Base-by-base conservation (phyloP, 352 stramenopile species). In the Pythium biforme region DNA sequence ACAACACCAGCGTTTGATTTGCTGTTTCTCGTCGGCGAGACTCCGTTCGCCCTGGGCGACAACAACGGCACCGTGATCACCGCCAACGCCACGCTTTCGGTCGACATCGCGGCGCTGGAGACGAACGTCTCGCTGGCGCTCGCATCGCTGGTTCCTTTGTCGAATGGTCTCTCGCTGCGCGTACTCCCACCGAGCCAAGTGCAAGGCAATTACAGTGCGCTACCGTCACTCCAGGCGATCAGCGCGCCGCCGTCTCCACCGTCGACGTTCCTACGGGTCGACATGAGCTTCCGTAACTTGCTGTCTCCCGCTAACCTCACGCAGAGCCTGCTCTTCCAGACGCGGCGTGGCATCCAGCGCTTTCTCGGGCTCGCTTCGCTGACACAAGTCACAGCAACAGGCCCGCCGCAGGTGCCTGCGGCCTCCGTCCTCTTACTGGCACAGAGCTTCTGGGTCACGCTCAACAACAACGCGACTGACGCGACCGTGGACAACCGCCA, bases 221-320 rank as follows among this genome's bases (percentile, higher is more conserved):
- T 65, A 2, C 33, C 64, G 0, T n/a, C 50, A 5, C 51, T 66
- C 19, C 27, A 40, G 15, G 22, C 52, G 9, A 20, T 66, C 34
- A 19, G 26, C 2, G 34, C 48, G 19, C 52, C 61, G 9, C 49
- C 69, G 15, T 49, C n/a, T n/a, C n/a, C 46, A 20, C 17, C 25
- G 1, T 31, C 62, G 0, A 50, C 62, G 14, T 86, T 79, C 48
- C 50, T 88, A 59, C 61, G 59, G 0, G 69, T 83, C 15, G 70
- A 73, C 39, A 63, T 85, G 15, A 57, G 62, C 33, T 83, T 79
- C 23, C 67, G 75, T 33, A 85, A 86, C 54, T 49, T 86, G 11
- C 73, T 74, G 3, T 56, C 72, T 14, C 61, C 69, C 3, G 2
- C 19, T 0, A 78, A 80, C 54, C 55, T 88, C 19, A 53, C 62